Evolutionary conservation across 129 eudicot genomes (phyloP).

Genomic region (Lactuca saligna): DNA sequence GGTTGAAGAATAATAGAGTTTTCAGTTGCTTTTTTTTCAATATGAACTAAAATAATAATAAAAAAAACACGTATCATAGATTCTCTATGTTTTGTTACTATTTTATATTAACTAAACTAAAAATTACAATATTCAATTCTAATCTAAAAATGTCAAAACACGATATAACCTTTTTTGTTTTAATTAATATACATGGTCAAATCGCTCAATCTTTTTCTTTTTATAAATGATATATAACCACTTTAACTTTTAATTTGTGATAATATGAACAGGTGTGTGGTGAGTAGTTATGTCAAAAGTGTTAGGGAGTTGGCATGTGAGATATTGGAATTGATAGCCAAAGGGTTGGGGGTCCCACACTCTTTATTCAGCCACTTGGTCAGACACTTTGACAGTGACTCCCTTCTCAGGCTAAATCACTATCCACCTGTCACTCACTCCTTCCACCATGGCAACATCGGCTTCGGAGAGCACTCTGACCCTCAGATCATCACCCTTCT

Average conservation of each 20-base stretch:
- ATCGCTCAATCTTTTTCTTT: background rate
- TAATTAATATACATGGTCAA: background rate
- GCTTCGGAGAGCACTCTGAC: conserved; percentile 85
- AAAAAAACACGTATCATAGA: too few species aligned
- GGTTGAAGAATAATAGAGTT: too few species aligned
- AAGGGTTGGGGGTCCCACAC: conserved; percentile 50
- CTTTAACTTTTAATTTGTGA: background rate
- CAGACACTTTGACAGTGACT: conserved; percentile 54
- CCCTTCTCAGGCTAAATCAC: conserved; percentile 77
- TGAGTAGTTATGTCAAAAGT: conserved; percentile 53
- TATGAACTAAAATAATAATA: too few species aligned
- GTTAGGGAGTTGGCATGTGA: conserved; percentile 71
- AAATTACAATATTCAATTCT: too few species aligned
- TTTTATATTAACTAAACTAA: too few species aligned
- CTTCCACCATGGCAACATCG: conserved; percentile 37
- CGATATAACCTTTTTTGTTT: too few species aligned
- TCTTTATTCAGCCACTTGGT: conserved; percentile 45
- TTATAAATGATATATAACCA: background rate
- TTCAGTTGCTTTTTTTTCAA: too few species aligned
- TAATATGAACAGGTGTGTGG: conserved; percentile 42
- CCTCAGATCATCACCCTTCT: conserved; percentile 82
- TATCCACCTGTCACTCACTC: conserved; percentile 53
- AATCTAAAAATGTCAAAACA: too few species aligned
- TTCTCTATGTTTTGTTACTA: too few species aligned
- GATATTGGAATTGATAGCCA: conserved; percentile 57